Evolutionary conservation across 495 filamentous ascomycete species (phyloP).

Genomic region (Xylaria longipes): DNA sequence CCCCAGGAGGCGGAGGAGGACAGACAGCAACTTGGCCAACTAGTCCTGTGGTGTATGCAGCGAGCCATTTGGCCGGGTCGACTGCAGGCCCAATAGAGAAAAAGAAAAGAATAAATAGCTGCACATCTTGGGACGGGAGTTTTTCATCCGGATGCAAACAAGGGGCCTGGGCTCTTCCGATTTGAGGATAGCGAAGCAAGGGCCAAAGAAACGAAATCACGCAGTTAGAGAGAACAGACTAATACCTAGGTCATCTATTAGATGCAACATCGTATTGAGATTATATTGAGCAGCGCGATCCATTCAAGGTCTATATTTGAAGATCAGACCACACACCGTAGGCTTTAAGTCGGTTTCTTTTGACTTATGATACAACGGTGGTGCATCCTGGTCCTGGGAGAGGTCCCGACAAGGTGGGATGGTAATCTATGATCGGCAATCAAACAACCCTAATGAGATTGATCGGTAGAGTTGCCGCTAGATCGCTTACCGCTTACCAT

Average conservation of each 20-base stretch:
- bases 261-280: neutral
- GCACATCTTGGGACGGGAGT: neutral
- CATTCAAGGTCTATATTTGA: neutral
- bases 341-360: neutral
- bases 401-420: neutral
- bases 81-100: neutral
- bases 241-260: neutral
- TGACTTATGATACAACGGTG: neutral
- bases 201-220: neutral
- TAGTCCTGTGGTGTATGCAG: conserved; percentile 47
- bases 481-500: conserved; percentile 20
- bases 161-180: neutral
- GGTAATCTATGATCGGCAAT: neutral
- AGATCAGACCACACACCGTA: no score
- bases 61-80: conserved; percentile 34
- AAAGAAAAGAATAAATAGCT: neutral
- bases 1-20: conserved; percentile 42
- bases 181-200: conserved; percentile 2
- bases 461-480: conserved; percentile 1
- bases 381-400: neutral
- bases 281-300: neutral
- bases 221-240: neutral
- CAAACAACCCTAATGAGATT: conserved; percentile 1
- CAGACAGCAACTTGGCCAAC: conserved; percentile 43
- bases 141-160: conserved; percentile 6